These are phyloP conservation scores for Vigna angularis DNA, from an alignment of 306 rosid species.

Conservation along the genomic window DNA sequence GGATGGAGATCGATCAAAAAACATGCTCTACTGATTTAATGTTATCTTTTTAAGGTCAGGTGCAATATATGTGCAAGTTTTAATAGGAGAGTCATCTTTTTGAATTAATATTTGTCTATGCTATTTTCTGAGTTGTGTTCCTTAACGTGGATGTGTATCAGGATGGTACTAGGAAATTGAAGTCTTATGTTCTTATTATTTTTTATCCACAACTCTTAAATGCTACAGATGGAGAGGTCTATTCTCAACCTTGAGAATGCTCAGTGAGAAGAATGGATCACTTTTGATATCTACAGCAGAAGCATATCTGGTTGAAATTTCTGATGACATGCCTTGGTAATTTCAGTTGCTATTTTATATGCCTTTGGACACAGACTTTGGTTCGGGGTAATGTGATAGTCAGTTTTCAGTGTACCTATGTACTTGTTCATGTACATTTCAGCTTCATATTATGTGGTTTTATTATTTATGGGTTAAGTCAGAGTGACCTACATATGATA, in stretches of 20 bases:
- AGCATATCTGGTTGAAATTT: conserved; percentile 4
- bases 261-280: not conserved
- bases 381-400: not conserved
- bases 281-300: not conserved
- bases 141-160: not conserved
- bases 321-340: conserved; percentile 2
- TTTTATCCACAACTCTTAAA: not conserved
- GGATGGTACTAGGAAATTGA: not conserved
- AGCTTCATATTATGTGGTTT: conserved; percentile 12
- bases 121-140: not conserved
- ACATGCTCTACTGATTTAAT: not conserved
- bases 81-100: not conserved
- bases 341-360: conserved; percentile 16
- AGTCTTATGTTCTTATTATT: not conserved
- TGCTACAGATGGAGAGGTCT: conserved; percentile 7
- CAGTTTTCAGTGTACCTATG: not conserved
- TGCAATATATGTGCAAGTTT: not conserved
- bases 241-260: not conserved
- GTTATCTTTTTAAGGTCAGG: not conserved
- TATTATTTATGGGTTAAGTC: not conserved
- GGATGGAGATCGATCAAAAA: not conserved
- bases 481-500: not conserved
- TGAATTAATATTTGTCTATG: not conserved
- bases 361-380: conserved; percentile 3
- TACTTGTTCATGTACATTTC: not conserved